Evolutionary conservation across 1,139 yeast genomes (phyloP), one percentile per base, ranked within the genome.

Genomic region (Sugiyamaella neomexicana): DNA sequence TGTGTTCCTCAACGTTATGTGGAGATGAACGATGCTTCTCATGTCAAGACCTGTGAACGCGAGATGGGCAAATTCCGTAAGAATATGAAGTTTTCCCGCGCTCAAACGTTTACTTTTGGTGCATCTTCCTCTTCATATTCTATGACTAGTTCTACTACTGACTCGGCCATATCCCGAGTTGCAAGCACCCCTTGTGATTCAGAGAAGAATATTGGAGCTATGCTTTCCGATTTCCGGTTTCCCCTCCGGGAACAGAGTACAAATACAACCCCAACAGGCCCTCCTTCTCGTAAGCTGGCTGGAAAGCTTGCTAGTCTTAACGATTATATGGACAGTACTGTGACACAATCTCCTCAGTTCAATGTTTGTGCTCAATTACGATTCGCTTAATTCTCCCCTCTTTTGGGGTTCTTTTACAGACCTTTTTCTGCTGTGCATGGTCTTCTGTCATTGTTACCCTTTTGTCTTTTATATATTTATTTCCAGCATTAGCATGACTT

Each of bases 11-110:
- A 81, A 63, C 83, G 81, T 55, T 91, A 93, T 68, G 82, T 90
- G 52, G 95, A 85, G 63, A 93, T 93, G 99, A 84, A 86, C 64
- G 91, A 91, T 65, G 77, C 80, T 36, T 80, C 81, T 60, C 86
- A 83, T 69, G 78, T 80, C 60, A 75, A 75, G 45, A 75, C 81
- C 39, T 85, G 96, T 67, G 95, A 89, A 66, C 75, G 77, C 13
- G 91, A 88, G 62, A 73, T 93, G 78, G 79, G 80, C 64, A 79
- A 81, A 65, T 84, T 89, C 60, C 79, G 93, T 17, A 58, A 55
- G 47, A 63, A 62, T 51, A 65, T 69, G 68, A 64, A 65, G 54
- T 58, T 57, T 52, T 53, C 60, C 52, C 46, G 68, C 56, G 46
- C 68, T 55, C 57, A 65, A 58, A 57, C 55, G 53, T 59, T 54